Evolutionary conservation across 352 stramenopile species (phyloP), one percentile per base, ranked within the genome.

Genomic region (Phytopythium litorale): DNA sequence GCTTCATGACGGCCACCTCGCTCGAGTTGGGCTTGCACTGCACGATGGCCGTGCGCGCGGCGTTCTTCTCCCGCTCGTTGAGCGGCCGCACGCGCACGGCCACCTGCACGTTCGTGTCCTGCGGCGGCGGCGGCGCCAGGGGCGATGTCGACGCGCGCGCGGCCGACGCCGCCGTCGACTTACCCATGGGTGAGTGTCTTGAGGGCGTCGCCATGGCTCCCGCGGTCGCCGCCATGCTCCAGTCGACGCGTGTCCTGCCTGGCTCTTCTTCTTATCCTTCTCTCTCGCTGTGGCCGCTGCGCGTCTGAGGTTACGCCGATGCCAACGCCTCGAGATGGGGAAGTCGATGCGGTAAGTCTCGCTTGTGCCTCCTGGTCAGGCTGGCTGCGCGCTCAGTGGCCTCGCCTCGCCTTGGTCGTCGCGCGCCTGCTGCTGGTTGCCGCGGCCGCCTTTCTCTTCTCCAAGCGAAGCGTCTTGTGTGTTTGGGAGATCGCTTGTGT

Each of bases 51-150:
- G 88, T 77, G 19, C 90, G 84, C 13, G 79, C 79, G 2, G 73
- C 62, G 0, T 70, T 68, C 67, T 97, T 97, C 59, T 98, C 92
- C 60, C 88, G 83, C 40, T 85, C 79, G 61, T 96, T 98, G 11
- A 97, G 72, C 33, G 92, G 92, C 4, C 92, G 84, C 56, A 89
- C 97, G 63, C 93, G 87, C 60, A 98, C 89, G 4, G 90, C 91
- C 30, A 98, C 93, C 63, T 96, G 87, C 48, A 97, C 89, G 65
- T 96, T 89, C 23, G 84, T 81, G 28, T 79, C 72, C 33, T 50
- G 67, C 57, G 54, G 66, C 59, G 69, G 65, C 53, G 52, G 62
- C 30, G 42, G 60, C 15, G 55, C 54, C 45, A 54, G 15, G 7
- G 57, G 57, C 28, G 57, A 63, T 15, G 45, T 63, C 21, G 57